Evolutionary conservation across 1,284 basidiomycete genomes (phyloP), one percentile per base, ranked within the genome.

Genomic region (Pseudozyma pruni): DNA sequence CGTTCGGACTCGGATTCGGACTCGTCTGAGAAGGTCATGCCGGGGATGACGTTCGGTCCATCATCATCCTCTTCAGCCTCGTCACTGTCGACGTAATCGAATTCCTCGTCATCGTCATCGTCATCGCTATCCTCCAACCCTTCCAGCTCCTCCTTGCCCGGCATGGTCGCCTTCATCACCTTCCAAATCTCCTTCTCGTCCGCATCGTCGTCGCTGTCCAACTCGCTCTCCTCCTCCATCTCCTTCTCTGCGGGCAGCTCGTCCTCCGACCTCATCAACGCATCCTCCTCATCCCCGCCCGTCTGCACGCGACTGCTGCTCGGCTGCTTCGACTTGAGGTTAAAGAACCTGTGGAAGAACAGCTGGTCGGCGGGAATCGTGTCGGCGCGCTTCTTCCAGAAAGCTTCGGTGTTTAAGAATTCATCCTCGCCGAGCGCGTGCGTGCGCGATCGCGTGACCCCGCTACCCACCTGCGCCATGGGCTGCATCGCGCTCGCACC

Each of bases 401-500:
- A 96, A 48, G 83, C 85, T 56, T 89, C 88, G 38, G 90, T 89
- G 80, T 96, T 95, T 57, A 95, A 88, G 61, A 88, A 84, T 31
- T 72, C 83, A 37, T 84, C 85, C 17, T 84, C 85, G 19, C 50
- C 69, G 22, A 72, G 50, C 3, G 64, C 64, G 38, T 67, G 82
- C 88, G 8, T 92, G 91, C 82, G 89, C 90, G 68, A 90, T 81
- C 91, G 85, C 70, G 90, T 54, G 84, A 96, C 87, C 19, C 63
- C 68, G 39, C 85, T 85, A n/a, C 89, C 88, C 2, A 83, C 82
- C 41, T 87, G 87, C 10, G 69, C 54, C 34, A 63, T 58, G n/a
- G 94, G 94, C 84, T 99, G 96, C 96, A 98, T 98, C 64, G 78
- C 76, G 45, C 76, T 77, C 2, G 91, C 91, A 61, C 90, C 92